Percentiles rank a stretch among this genome's conserved stretches.
phyloP scores from a whole-genome alignment of 345 rosid species.

The Syzygium aqueum region DNA sequence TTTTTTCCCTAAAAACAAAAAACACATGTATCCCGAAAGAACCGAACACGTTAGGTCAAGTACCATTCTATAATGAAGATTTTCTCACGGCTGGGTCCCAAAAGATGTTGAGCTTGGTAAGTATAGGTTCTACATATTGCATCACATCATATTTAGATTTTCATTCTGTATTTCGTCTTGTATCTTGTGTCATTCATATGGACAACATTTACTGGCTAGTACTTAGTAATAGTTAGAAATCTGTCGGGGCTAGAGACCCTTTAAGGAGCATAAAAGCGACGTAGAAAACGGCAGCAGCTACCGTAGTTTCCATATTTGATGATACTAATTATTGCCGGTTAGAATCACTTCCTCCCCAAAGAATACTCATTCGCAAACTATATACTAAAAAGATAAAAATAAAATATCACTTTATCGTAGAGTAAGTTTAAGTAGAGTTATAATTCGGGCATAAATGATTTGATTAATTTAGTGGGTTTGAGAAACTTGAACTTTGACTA shows the following conservation, averaged over 20 bases:
- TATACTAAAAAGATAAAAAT: too few relatives aligned
- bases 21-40: background rate
- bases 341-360: background rate
- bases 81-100: background rate
- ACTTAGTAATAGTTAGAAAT: background rate
- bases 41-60: background rate
- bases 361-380: background rate
- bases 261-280: too few relatives aligned
- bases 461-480: background rate
- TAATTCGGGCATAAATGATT: background rate
- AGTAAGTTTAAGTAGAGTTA: background rate
- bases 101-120: background rate
- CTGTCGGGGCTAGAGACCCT: too few relatives aligned
- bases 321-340: background rate
- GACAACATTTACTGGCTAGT: background rate
- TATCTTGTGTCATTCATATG: background rate
- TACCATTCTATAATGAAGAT: background rate
- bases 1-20: too few relatives aligned
- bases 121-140: background rate
- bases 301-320: background rate
- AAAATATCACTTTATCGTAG: background rate
- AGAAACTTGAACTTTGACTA: background rate
- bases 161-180: background rate
- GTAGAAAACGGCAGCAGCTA: background rate
- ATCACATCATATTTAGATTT: background rate